These are phyloP conservation scores for Mortierella polycephala DNA, from an alignment of 371 early-diverging fungal genomes.

Conservation along the genomic window DNA sequence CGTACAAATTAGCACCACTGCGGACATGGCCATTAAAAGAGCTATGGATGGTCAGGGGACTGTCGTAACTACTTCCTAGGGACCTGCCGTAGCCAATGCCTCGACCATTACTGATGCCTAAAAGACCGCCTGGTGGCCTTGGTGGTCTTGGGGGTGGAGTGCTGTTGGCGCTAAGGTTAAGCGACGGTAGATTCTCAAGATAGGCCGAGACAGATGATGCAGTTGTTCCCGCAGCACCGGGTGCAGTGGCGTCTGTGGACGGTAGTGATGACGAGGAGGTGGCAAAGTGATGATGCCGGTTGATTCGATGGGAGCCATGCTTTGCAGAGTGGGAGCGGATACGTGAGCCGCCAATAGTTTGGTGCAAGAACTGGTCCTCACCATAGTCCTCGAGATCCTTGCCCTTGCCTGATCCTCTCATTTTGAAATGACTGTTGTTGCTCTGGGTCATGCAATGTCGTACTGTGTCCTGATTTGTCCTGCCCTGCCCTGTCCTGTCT, in stretches of 20 bases:
- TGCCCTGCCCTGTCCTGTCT: too few relatives aligned
- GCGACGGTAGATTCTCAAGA: constrained; percentile 36
- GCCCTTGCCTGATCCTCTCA: constrained; percentile 17
- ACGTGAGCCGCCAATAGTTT: constrained; percentile 37
- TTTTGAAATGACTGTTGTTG: not conserved
- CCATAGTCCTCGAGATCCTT: constrained; percentile 16
- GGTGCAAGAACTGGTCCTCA: constrained; percentile 38
- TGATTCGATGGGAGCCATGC: constrained; percentile 30
- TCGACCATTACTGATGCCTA: constrained; percentile 50
- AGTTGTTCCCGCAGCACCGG: constrained; percentile 14
- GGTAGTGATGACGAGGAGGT: constrained; percentile 10
- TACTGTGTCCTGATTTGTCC: too few relatives aligned
- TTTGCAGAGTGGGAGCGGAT: constrained; percentile 37
- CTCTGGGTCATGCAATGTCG: too few relatives aligned
- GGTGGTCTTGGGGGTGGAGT: constrained; percentile 44
- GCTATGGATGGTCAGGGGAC: constrained; percentile 32
- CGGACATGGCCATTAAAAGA: constrained; percentile 53
- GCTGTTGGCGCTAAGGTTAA: constrained; percentile 8
- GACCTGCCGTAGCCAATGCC: constrained; percentile 47
- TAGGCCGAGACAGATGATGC: constrained; percentile 45
- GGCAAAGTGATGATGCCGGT: constrained; percentile 23
- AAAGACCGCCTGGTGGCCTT: constrained; percentile 44
- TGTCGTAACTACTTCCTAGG: constrained; percentile 45
- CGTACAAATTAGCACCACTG: constrained; percentile 48
- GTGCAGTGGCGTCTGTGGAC: constrained; percentile 1